These are phyloP conservation scores for Ascocoryne sarcoides DNA, from an alignment of 2,329 filamentous ascomycete species.

Conservation along the genomic window DNA sequence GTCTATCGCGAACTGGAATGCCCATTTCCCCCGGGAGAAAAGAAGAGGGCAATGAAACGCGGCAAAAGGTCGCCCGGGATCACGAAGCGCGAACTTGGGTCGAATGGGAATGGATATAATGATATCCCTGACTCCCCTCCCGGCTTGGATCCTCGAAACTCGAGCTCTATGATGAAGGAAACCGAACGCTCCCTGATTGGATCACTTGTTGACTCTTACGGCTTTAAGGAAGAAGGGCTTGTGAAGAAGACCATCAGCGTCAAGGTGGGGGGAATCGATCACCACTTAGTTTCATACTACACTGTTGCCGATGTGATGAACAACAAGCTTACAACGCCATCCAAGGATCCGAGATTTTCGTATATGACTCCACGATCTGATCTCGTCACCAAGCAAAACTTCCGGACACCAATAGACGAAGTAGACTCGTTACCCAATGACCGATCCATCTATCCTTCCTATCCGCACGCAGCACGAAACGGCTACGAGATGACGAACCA, in stretches of 20 bases:
- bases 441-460: slow-evolving; percentile 19
- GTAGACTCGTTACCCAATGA: slow-evolving; percentile 34
- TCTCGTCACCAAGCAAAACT: slow-evolving; percentile 54
- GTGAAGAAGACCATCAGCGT: slow-evolving; percentile 93
- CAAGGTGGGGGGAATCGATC: slow-evolving; percentile 61
- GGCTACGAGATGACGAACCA: slow-evolving; percentile 27
- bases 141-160: slow-evolving; percentile 13
- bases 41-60: slow-evolving; percentile 74
- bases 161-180: slow-evolving; percentile 24
- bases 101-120: slow-evolving; percentile 11
- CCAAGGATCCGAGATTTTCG: slow-evolving; percentile 41
- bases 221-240: slow-evolving; percentile 72
- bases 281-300: slow-evolving; percentile 88
- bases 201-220: slow-evolving; percentile 81
- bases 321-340: slow-evolving; percentile 47
- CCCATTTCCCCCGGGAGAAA: slow-evolving; percentile 76
- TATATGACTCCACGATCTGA: slow-evolving; percentile 47
- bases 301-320: slow-evolving; percentile 66
- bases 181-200: slow-evolving; percentile 49
- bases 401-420: slow-evolving; percentile 57
- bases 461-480: slow-evolving; percentile 16
- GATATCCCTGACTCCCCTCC: slow-evolving; percentile 7
- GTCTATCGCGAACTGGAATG: slow-evolving; percentile 98
- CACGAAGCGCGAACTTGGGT: slow-evolving; percentile 20
- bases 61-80: slow-evolving; percentile 35